A percentile compares a stretch with the other conserved stretches of the same genome.
phyloP scores from a whole-genome alignment of 495 filamentous ascomycete genomes.

The Aspergillus ellipticus region DNA sequence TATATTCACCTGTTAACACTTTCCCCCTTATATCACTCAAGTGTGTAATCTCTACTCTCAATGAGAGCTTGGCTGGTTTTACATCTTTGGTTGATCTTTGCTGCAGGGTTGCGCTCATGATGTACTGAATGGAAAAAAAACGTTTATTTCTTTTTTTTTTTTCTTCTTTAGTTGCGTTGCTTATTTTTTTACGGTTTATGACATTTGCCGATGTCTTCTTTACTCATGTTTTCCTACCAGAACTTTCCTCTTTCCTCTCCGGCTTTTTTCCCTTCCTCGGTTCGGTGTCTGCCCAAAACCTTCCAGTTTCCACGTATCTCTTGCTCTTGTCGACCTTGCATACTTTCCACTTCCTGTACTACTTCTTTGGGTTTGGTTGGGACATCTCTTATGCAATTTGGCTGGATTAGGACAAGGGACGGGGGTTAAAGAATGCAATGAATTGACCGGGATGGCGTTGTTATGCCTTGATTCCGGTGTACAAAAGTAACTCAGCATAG shows the following conservation, averaged over 20 bases:
- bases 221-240: conserved; percentile 4
- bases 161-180: background rate
- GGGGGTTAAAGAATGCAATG: conserved; percentile 19
- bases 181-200: conserved; percentile 7
- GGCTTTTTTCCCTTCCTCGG: conserved; percentile 13
- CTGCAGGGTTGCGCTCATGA: conserved; percentile 20
- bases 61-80: conserved; percentile 46
- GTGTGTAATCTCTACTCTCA: conserved; percentile 49
- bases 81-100: conserved; percentile 17
- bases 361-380: conserved; percentile 27
- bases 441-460: conserved; percentile 23
- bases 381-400: conserved; percentile 23
- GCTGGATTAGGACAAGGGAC: conserved; percentile 20
- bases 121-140: conserved; percentile 26
- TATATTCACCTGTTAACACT: conserved; percentile 17
- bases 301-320: conserved; percentile 13
- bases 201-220: conserved; percentile 17
- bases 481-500: background rate
- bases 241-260: conserved; percentile 5
- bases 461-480: background rate
- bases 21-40: conserved; percentile 17
- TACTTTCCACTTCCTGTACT: conserved; percentile 28
- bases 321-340: conserved; percentile 17
- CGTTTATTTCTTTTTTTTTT: conserved; percentile 9
- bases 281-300: conserved; percentile 16